Evolutionary conservation across 495 filamentous ascomycete genomes (phyloP).

Genomic region (Bacidia gigantensis): DNA sequence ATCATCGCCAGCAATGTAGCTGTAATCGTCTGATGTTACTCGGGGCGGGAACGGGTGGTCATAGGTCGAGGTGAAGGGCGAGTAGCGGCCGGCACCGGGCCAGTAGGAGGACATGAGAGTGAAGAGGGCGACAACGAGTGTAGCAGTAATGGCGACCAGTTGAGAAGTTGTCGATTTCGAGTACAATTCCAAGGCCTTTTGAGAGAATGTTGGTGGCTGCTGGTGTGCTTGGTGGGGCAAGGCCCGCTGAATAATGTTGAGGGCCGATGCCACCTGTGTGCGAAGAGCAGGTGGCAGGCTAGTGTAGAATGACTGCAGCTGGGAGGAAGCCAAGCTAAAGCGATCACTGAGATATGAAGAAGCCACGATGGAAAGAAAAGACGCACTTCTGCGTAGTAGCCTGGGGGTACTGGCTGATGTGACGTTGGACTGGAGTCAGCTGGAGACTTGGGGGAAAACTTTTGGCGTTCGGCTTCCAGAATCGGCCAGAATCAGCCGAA

Average conservation of each 20-base stretch:
- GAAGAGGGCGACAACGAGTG: conserved; percentile 34
- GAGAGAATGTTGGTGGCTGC: conserved; percentile 12
- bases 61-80: conserved; percentile 32
- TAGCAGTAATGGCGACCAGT: conserved; percentile 33
- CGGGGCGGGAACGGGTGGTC: conserved; percentile 27
- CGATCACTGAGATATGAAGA: conserved; percentile 36
- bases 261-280: conserved; percentile 25
- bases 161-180: conserved; percentile 23
- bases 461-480: background rate
- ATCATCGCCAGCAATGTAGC: conserved; percentile 59
- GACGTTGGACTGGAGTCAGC: background rate
- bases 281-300: conserved; percentile 37
- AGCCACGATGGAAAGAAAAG: conserved; percentile 25
- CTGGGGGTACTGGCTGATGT: background rate
- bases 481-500: background rate
- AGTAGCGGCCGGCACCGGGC: conserved; percentile 38
- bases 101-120: conserved; percentile 50
- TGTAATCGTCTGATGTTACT: conserved; percentile 65
- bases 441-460: background rate
- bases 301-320: conserved; percentile 39
- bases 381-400: conserved; percentile 7
- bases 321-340: conserved; percentile 25
- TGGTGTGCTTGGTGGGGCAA: conserved; percentile 28
- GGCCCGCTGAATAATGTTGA: conserved; percentile 26
- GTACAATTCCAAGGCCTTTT: conserved; percentile 1